These are phyloP conservation scores for Gymnopilus dilepis DNA, from an alignment of 768 basidiomycete genomes.

Conservation along the genomic window DNA sequence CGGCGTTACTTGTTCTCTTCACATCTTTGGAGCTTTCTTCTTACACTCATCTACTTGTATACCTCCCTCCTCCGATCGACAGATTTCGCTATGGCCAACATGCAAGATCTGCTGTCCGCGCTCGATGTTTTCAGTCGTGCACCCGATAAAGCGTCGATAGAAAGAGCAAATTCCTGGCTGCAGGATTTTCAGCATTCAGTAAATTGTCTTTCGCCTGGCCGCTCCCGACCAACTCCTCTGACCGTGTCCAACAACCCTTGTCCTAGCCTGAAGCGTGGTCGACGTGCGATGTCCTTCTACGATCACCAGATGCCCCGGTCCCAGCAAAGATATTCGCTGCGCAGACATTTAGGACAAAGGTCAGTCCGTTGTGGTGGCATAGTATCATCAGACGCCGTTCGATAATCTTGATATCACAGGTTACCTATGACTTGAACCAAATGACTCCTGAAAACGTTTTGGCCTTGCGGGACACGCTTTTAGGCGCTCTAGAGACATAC, in stretches of 20 bases:
- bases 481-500: slow-evolving; percentile 76
- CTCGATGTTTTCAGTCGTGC: slow-evolving; percentile 80
- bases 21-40: slow-evolving; percentile 16
- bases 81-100: slow-evolving; percentile 58
- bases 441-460: slow-evolving; percentile 74
- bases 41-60: slow-evolving; percentile 20
- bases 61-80: slow-evolving; percentile 25
- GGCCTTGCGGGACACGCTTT: slow-evolving; percentile 85
- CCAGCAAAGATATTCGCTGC: slow-evolving; percentile 93
- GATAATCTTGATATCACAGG: slow-evolving; percentile 58
- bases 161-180: slow-evolving; percentile 92
- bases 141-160: slow-evolving; percentile 83
- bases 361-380: slow-evolving; percentile 40
- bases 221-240: slow-evolving; percentile 67
- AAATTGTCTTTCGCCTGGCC: slow-evolving; percentile 81
- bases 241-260: slow-evolving; percentile 64
- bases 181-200: slow-evolving; percentile 99
- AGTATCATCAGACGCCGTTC: slow-evolving; percentile 24
- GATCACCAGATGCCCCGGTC: slow-evolving; percentile 74
- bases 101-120: slow-evolving; percentile 76
- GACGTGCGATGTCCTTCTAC: slow-evolving; percentile 90
- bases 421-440: slow-evolving; percentile 93
- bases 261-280: slow-evolving; percentile 96
- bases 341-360: slow-evolving; percentile 96
- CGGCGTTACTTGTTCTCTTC: slow-evolving; percentile 7